These are phyloP conservation scores for Colletotrichum paranaense DNA, from an alignment of 2,329 filamentous ascomycete genomes.

Conservation along the genomic window DNA sequence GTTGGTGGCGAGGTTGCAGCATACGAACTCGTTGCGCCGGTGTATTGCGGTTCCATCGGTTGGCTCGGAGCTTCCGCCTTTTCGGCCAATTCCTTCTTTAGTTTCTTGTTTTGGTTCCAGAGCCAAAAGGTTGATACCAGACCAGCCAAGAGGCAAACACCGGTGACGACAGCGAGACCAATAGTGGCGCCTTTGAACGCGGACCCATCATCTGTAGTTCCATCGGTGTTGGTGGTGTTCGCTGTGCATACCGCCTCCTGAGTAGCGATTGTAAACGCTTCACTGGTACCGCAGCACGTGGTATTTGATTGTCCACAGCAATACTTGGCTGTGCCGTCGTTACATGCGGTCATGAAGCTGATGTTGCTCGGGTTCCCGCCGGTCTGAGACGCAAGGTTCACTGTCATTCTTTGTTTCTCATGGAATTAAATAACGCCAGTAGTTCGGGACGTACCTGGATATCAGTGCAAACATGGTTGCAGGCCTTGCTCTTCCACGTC, in stretches of 20 bases:
- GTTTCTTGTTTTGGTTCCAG: conserved; percentile 37
- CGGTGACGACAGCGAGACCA: conserved; percentile 39
- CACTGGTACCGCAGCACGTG: conserved; percentile 43
- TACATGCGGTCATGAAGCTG: conserved; percentile 29
- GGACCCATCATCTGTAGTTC: conserved; percentile 1
- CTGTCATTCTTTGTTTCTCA: background rate
- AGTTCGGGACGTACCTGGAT: conserved; percentile 24
- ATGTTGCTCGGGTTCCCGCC: conserved; percentile 3
- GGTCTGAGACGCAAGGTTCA: background rate
- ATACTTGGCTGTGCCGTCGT: conserved; percentile 42
- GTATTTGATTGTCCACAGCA: conserved; percentile 46
- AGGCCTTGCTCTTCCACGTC: conserved; percentile 44
- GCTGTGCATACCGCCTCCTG: conserved; percentile 38
- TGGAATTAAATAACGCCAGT: no score
- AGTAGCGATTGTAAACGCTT: conserved; percentile 39
- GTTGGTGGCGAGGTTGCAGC: conserved; percentile 1
- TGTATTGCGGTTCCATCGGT: conserved; percentile 11
- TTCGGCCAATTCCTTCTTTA: conserved; percentile 33
- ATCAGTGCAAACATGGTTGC: conserved; percentile 44
- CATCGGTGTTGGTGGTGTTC: conserved; percentile 16
- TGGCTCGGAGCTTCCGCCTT: background rate
- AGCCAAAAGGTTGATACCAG: conserved; percentile 37
- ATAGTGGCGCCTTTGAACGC: conserved; percentile 41
- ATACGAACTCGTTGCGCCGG: conserved; percentile 10
- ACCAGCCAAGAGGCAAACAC: conserved; percentile 36